A percentile compares a stretch with the other conserved stretches of the same genome.
Conservation (phyloP, 345 rosid genomes). For the Salix brachista region DNA sequence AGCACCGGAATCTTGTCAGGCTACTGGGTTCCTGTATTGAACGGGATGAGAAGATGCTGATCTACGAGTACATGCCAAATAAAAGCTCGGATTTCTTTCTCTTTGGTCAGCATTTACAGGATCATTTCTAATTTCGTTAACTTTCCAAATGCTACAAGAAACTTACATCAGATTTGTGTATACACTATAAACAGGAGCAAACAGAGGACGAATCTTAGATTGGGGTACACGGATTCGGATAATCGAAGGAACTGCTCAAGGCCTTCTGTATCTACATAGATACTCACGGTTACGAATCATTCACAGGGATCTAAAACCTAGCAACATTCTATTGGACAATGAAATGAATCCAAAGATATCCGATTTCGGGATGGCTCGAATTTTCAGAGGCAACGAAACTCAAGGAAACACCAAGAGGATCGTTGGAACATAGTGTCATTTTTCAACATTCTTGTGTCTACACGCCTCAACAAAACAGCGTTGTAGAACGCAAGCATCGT, state of each 20-base stretch:
- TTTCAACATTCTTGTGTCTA: too few species aligned
- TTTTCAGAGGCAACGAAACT: not conserved
- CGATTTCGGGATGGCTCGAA: conserved; percentile 1
- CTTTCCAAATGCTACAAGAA: not conserved
- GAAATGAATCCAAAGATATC: not conserved
- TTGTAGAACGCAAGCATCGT: too few species aligned
- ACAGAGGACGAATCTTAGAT: not conserved
- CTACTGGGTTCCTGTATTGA: not conserved
- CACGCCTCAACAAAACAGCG: too few species aligned
- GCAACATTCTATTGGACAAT: not conserved
- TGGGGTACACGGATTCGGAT: not conserved
- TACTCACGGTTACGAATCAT: not conserved
- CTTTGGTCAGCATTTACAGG: not conserved
- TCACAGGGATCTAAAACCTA: not conserved
- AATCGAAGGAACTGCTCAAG: not conserved
- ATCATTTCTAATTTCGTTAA: not conserved
- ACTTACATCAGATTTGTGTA: too few species aligned
- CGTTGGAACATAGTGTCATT: not conserved
- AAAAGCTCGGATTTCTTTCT: not conserved
- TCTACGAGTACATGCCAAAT: not conserved
- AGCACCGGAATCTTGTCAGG: conserved; percentile 2
- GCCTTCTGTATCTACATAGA: not conserved
- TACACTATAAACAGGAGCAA: not conserved
- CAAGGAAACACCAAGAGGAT: not conserved
- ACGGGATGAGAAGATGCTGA: not conserved